Conservation (phyloP, 805 yeast genomes). For the Lipomyces chichibuensis region DNA sequence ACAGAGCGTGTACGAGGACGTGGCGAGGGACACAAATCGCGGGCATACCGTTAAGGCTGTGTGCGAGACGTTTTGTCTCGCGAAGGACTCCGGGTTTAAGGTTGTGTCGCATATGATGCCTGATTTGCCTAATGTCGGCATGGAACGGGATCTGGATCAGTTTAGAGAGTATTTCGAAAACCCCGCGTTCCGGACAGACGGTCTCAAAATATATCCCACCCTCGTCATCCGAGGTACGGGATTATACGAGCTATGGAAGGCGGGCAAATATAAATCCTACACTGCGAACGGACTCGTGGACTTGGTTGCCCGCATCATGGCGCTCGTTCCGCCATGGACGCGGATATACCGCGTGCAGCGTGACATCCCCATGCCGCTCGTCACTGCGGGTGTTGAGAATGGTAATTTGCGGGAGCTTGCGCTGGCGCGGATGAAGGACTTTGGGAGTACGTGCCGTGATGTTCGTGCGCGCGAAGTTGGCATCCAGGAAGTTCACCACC, state of each 20-base stretch:
- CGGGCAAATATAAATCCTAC: constrained; percentile 90
- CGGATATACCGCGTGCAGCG: constrained; percentile 97
- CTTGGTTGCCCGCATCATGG: constrained; percentile 91
- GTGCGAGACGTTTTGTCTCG: constrained; percentile 90
- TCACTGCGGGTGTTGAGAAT: constrained; percentile 96
- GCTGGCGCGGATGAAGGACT: constrained; percentile 95
- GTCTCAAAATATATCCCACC: constrained; percentile 93
- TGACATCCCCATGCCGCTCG: constrained; percentile 99
- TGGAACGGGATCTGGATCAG: constrained; percentile 97
- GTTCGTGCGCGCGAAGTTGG: constrained; percentile 98
- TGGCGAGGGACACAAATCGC: constrained; percentile 96
- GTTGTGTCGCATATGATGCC: constrained; percentile 99
- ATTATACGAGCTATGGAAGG: constrained; percentile 94
- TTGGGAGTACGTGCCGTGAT: constrained; percentile 94
- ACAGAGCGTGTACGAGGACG: constrained; percentile 96
- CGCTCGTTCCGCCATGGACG: constrained; percentile 98
- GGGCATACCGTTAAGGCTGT: constrained; percentile 97
- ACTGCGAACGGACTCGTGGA: constrained; percentile 93
- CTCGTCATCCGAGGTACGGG: constrained; percentile 97
- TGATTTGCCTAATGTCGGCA: constrained; percentile 96
- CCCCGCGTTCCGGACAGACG: constrained; percentile 96
- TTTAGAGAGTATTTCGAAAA: constrained; percentile 95
- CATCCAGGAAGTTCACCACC: constrained; percentile 96
- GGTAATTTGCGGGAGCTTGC: constrained; percentile 96
- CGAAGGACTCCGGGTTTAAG: constrained; percentile 98